phyloP scores from a whole-genome alignment of 2,329 filamentous ascomycete species.

The Talaromyces sp. region DNA sequence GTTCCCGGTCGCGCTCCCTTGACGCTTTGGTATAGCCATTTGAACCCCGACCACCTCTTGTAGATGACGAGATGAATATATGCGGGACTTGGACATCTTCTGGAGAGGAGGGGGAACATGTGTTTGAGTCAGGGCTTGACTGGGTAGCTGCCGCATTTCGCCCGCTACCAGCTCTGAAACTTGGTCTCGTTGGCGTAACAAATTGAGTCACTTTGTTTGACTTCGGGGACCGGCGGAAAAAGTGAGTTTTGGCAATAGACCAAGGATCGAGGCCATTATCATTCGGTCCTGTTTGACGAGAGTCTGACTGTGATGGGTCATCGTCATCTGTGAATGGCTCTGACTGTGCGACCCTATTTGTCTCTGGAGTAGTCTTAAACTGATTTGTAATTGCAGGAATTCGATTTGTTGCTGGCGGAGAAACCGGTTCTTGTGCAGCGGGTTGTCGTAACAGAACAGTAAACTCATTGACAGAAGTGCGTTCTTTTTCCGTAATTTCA shows the following conservation, averaged over 20 bases:
- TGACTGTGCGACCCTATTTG: background rate
- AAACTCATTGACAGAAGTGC: constrained; percentile 18
- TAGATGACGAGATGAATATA: constrained; percentile 15
- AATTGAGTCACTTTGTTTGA: constrained; percentile 19
- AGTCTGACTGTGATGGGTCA: background rate
- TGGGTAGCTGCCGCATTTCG: background rate
- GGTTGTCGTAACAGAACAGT: constrained; percentile 24
- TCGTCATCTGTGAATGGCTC: background rate
- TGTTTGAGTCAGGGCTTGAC: constrained; percentile 14
- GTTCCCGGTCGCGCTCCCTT: constrained; percentile 24
- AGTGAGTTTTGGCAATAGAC: constrained; percentile 34
- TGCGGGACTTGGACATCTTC: constrained; percentile 14
- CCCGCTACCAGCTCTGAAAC: background rate
- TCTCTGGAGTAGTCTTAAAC: background rate
- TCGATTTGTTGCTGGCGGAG: constrained; percentile 1
- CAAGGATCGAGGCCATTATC: constrained; percentile 34
- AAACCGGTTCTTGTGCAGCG: constrained; percentile 7
- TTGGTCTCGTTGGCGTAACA: constrained; percentile 19
- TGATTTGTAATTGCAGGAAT: background rate
- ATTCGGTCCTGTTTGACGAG: background rate
- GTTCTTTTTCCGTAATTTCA: background rate
- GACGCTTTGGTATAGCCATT: constrained; percentile 13
- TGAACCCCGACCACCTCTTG: constrained; percentile 1
- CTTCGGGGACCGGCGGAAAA: constrained; percentile 17
- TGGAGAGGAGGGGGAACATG: constrained; percentile 17